These are phyloP conservation scores for Oryza coarctata DNA, from an alignment of 176 grass and related monocot genomes.

Conservation along the genomic window DNA sequence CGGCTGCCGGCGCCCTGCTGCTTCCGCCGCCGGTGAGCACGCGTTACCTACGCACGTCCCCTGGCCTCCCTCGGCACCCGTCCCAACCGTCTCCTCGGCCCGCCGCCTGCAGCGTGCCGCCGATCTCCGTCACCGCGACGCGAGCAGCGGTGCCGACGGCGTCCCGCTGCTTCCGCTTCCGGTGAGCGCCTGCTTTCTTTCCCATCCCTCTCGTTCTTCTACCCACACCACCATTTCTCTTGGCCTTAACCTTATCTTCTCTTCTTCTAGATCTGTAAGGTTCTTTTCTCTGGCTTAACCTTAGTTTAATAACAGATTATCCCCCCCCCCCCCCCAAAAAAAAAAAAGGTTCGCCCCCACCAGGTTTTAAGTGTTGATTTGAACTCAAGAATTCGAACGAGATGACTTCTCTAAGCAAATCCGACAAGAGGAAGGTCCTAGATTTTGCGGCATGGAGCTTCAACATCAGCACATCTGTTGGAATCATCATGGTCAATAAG, in stretches of 20 bases:
- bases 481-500: constrained; percentile 93
- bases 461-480: constrained; percentile 82
- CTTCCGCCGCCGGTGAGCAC: no score
- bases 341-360: not conserved
- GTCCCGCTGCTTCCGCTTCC: not conserved
- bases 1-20: no score
- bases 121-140: not conserved
- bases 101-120: no score
- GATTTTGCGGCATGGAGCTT: constrained; percentile 80
- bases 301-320: not conserved
- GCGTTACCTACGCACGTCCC: no score
- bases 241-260: no score
- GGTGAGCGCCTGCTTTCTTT: no score
- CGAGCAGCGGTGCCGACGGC: not conserved
- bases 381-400: constrained; percentile 9
- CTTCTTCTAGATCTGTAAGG: not conserved
- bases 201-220: not conserved
- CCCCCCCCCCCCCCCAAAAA: not conserved
- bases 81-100: no score
- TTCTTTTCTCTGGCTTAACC: not conserved
- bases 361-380: not conserved
- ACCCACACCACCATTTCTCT: no score
- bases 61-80: no score
- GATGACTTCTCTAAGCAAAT: constrained; percentile 71
- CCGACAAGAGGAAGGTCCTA: constrained; percentile 59